Evolutionary conservation across 208 protist species (phyloP).

Genomic region (Trypanosoma congolense): DNA sequence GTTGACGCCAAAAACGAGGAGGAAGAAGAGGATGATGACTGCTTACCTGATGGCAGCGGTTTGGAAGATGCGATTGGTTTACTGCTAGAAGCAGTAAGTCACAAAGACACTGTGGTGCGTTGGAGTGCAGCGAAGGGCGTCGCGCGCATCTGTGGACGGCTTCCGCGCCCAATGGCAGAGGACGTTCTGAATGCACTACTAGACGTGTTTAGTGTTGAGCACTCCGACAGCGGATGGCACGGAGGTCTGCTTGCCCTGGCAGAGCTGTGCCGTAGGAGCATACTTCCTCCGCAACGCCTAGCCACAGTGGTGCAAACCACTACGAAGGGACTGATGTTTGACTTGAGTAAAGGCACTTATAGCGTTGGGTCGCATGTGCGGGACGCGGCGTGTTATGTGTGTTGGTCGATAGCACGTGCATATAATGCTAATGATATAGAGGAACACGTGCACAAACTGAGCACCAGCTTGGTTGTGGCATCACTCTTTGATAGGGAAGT

Average conservation of each 20-base stretch:
- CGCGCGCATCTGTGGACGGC: slow-evolving; percentile 89
- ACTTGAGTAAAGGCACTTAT: slow-evolving; percentile 92
- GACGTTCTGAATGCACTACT: slow-evolving; percentile 88
- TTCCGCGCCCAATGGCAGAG: slow-evolving; percentile 84
- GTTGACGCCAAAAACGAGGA: neutral
- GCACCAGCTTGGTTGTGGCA: slow-evolving; percentile 67
- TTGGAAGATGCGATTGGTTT: slow-evolving; percentile 75
- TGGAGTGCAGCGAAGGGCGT: slow-evolving; percentile 97
- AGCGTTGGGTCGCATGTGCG: slow-evolving; percentile 96
- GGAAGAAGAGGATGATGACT: slow-evolving; percentile 26
- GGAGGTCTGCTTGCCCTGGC: slow-evolving; percentile 94
- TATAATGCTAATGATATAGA: slow-evolving; percentile 91
- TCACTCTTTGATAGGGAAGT: slow-evolving; percentile 91
- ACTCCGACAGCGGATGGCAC: slow-evolving; percentile 89
- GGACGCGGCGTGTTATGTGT: slow-evolving; percentile 98
- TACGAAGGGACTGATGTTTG: slow-evolving; percentile 86
- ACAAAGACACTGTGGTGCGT: slow-evolving; percentile 93
- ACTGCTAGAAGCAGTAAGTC: slow-evolving; percentile 61
- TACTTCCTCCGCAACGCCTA: slow-evolving; percentile 86
- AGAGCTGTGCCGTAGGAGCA: slow-evolving; percentile 93
- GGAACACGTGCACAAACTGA: slow-evolving; percentile 73
- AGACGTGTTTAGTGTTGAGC: slow-evolving; percentile 51
- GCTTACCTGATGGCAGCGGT: slow-evolving; percentile 50
- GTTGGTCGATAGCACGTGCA: slow-evolving; percentile 97
- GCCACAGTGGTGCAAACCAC: slow-evolving; percentile 67